Conservation (phyloP, 2,329 filamentous ascomycete genomes). For the Colletotrichum musicola region DNA sequence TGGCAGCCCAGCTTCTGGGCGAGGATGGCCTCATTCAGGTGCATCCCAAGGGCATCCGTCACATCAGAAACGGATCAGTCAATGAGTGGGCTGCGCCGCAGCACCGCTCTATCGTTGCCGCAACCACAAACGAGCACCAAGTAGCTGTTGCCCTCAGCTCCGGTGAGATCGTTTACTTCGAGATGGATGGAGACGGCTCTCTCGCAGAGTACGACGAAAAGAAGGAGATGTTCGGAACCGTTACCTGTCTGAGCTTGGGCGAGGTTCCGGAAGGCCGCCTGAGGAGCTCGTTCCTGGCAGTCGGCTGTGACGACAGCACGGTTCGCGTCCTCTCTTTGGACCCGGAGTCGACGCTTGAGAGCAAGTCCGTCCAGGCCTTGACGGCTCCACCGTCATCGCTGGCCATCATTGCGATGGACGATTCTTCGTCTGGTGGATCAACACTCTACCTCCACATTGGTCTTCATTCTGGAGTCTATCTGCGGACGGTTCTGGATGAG, state of each 20-base stretch:
- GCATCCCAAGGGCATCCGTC: conserved; percentile 94
- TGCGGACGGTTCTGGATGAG: conserved; percentile 94
- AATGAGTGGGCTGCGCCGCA: conserved; percentile 96
- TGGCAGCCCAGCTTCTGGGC: conserved; percentile 94
- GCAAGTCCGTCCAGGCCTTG: conserved; percentile 93
- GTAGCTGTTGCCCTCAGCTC: conserved; percentile 95
- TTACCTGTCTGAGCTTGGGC: conserved; percentile 93
- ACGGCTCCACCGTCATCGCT: conserved; percentile 91
- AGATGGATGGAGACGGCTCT: conserved; percentile 92
- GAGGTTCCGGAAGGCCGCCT: conserved; percentile 91
- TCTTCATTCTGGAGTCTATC: conserved; percentile 93
- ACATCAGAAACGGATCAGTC: conserved; percentile 82
- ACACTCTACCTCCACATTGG: conserved; percentile 97
- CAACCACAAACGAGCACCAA: conserved; percentile 92
- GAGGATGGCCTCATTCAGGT: conserved; percentile 94
- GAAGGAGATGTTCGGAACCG: conserved; percentile 93
- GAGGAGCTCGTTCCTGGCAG: conserved; percentile 91
- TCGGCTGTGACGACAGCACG: conserved; percentile 96
- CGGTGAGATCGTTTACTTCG: conserved; percentile 97
- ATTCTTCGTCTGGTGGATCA: conserved; percentile 88
- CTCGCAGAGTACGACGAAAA: conserved; percentile 95
- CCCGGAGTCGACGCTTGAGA: conserved; percentile 90
- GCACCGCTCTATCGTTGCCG: conserved; percentile 94
- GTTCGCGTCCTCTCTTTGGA: conserved; percentile 93
- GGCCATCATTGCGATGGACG: conserved; percentile 94